Evolutionary conservation across 1,284 basidiomycete genomes (phyloP).

Genomic region (Lignosus rhinocerotis): DNA sequence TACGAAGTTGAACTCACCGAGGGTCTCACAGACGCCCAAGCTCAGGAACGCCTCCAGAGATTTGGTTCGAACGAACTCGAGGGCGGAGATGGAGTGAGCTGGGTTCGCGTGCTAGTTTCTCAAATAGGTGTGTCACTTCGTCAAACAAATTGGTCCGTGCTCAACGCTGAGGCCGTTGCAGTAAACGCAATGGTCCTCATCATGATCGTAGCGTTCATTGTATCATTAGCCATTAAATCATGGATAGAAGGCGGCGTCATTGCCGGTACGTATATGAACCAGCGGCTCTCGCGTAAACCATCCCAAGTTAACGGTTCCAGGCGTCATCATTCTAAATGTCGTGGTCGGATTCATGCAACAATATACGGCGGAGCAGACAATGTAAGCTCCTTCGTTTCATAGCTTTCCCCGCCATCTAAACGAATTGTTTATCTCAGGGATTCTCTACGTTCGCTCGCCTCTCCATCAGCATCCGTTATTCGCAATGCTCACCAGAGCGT

Average conservation of each 20-base stretch:
- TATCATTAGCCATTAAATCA: constrained; percentile 15
- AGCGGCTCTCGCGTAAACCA: constrained; percentile 16
- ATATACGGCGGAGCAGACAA: constrained; percentile 57
- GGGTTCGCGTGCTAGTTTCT: constrained; percentile 3
- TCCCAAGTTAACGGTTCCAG: constrained; percentile 2
- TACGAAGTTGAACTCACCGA: neutral
- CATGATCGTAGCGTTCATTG: constrained; percentile 13
- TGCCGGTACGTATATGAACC: constrained; percentile 5
- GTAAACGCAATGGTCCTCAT: constrained; percentile 15
- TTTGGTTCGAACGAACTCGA: constrained; percentile 8
- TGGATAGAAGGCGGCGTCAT: constrained; percentile 24
- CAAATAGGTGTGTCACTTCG: constrained; percentile 1
- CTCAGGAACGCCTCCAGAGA: constrained; percentile 1
- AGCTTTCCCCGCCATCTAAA: neutral
- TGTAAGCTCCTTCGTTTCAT: constrained; percentile 22
- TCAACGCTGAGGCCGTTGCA: neutral
- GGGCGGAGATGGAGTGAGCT: constrained; percentile 10
- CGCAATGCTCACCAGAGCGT: constrained; percentile 50
- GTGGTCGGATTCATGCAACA: constrained; percentile 54
- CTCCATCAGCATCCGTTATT: constrained; percentile 62
- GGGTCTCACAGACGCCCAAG: neutral
- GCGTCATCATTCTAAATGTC: constrained; percentile 5
- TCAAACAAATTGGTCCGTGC: neutral
- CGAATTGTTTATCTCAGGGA: constrained; percentile 31
- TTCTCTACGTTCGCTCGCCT: constrained; percentile 55